Percentiles rank a stretch among this genome's conserved stretches.
Evolutionary conservation across 2,329 filamentous ascomycete species (phyloP).

Genomic region (Nothopassalora personata): DNA sequence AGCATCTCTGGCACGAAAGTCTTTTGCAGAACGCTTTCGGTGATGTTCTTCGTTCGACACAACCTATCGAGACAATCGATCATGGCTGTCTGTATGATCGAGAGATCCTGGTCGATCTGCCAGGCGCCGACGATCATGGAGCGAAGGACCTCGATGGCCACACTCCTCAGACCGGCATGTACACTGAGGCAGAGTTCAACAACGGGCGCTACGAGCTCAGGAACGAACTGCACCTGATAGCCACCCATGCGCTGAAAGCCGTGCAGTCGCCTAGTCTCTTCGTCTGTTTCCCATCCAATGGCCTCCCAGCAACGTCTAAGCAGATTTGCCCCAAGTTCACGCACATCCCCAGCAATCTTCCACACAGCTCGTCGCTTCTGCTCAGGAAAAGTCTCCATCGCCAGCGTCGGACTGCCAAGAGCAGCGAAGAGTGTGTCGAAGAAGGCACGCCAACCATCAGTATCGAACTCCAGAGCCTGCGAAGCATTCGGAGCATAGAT

Average conservation of each 20-base stretch:
- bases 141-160: slow-evolving; percentile 88
- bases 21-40: slow-evolving; percentile 85
- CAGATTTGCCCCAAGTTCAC: slow-evolving; percentile 83
- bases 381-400: slow-evolving; percentile 92
- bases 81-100: slow-evolving; percentile 89
- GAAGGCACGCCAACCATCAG: slow-evolving; percentile 88
- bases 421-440: slow-evolving; percentile 85
- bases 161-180: slow-evolving; percentile 80
- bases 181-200: slow-evolving; percentile 93
- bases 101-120: slow-evolving; percentile 88
- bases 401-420: slow-evolving; percentile 80
- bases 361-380: slow-evolving; percentile 94
- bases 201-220: slow-evolving; percentile 81
- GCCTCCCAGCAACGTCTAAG: slow-evolving; percentile 85
- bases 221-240: slow-evolving; percentile 97
- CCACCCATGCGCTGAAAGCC: slow-evolving; percentile 81
- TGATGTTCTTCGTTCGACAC: slow-evolving; percentile 74
- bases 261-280: slow-evolving; percentile 72
- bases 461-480: slow-evolving; percentile 63
- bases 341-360: slow-evolving; percentile 97
- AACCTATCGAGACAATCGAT: slow-evolving; percentile 87
- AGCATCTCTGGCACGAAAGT: slow-evolving; percentile 84
- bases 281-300: slow-evolving; percentile 88
- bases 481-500: slow-evolving; percentile 75
- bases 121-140: slow-evolving; percentile 99